These are phyloP conservation scores for Phanerochaete sordida DNA, from an alignment of 768 basidiomycete species.

Conservation along the genomic window DNA sequence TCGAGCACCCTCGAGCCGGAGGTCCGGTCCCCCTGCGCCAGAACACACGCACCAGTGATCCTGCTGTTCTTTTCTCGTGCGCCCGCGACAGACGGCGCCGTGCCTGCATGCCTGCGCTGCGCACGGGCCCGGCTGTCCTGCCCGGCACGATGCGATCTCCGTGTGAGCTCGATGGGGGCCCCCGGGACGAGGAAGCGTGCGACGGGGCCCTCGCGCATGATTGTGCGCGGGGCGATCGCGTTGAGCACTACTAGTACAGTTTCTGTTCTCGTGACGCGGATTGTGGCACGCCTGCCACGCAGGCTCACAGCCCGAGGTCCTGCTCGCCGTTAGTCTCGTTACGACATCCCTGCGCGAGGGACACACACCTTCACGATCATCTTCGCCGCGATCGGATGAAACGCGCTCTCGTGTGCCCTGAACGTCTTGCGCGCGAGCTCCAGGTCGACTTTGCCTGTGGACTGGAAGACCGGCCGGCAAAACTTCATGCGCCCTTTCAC, in stretches of 20 bases:
- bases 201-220: background rate
- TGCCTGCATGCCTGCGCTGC: background rate
- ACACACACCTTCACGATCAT: conserved; percentile 69
- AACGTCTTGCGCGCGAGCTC: conserved; percentile 51
- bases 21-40: background rate
- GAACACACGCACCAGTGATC: background rate
- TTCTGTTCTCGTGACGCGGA: background rate
- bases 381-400: conserved; percentile 76
- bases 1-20: background rate
- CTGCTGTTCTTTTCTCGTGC: background rate
- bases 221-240: background rate
- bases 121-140: background rate
- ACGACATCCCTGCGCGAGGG: background rate
- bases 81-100: background rate
- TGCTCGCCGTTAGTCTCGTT: background rate
- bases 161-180: background rate
- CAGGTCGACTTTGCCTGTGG: conserved; percentile 48
- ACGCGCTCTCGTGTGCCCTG: conserved; percentile 41
- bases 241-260: background rate
- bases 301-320: background rate
- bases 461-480: conserved; percentile 65
- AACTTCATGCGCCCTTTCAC: conserved; percentile 85
- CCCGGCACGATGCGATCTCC: background rate
- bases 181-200: background rate
- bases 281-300: background rate